Conservation (phyloP, 2,329 filamentous ascomycete genomes). For the Helotiales sp. region DNA sequence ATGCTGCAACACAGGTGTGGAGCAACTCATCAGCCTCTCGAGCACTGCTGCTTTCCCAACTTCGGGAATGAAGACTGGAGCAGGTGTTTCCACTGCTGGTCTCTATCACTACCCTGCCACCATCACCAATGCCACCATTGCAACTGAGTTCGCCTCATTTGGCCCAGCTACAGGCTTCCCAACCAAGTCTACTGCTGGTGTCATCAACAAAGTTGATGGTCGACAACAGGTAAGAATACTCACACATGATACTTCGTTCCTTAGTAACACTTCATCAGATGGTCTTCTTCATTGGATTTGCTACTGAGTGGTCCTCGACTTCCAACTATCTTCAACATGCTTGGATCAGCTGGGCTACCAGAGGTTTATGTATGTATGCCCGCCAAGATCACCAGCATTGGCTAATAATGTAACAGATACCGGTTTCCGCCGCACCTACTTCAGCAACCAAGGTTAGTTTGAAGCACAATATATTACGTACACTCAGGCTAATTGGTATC, state of each 20-base stretch:
- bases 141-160: conserved; percentile 61
- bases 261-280: conserved; percentile 45
- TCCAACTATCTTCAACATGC: conserved; percentile 65
- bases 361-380: conserved; percentile 51
- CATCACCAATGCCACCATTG: conserved; percentile 57
- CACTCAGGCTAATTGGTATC: conserved; percentile 25
- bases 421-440: conserved; percentile 36
- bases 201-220: conserved; percentile 62
- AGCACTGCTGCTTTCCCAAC: conserved; percentile 58
- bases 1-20: conserved; percentile 54
- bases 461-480: conserved; percentile 13
- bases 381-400: background rate
- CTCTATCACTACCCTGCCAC: conserved; percentile 64
- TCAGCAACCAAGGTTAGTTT: conserved; percentile 35
- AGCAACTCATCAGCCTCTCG: conserved; percentile 59
- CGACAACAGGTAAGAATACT: conserved; percentile 52
- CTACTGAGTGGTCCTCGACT: conserved; percentile 51
- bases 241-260: background rate
- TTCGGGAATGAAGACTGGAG: conserved; percentile 56
- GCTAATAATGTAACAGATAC: conserved; percentile 31
- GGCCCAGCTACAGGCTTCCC: conserved; percentile 49
- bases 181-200: conserved; percentile 54
- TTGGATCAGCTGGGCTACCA: conserved; percentile 66
- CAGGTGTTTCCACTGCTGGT: conserved; percentile 54
- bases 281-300: conserved; percentile 63